Evolutionary conservation across 352 stramenopile species (phyloP), one percentile per base, ranked within the genome.

Genomic region (Blastocystis sp.): DNA sequence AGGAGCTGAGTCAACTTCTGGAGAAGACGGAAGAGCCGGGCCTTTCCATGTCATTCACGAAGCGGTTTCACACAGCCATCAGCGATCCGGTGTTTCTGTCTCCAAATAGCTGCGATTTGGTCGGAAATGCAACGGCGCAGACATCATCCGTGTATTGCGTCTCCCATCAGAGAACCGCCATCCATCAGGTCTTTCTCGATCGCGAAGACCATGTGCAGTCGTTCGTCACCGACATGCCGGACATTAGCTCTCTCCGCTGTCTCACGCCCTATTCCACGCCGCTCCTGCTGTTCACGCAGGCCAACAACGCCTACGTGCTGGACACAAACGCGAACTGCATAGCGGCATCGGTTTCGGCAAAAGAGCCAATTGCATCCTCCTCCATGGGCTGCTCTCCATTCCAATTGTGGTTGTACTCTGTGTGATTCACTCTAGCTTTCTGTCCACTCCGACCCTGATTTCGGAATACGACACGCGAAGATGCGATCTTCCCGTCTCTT

Each of bases 401-500:
- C 43, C 71, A 65, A 52, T 67, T 81, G 71, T 81, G 21, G 11
- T 45, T 53, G n/a, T 38, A 52, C 48, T 10, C 11, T 38, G 21
- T 60, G 5, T 2, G 17, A 28, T 7, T 81, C n/a, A 65, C 43
- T 81, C 5, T 40, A 81, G 71, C 45, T 81, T 67, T 81, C 17
- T 38, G 28, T n/a, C 43, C 7, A 40, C 19, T 23, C 66, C 71
- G 10, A 64, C 38, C 11, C 28, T 21, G n/a, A 40, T 81, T 45
- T 21, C 43, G 10, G 71, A 62, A n/a, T 65, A 34, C 43, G 71
- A 81, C 53, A 45, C 21, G 10, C 38, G 71, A 53, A n/a, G 28
- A 4, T 71, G 34, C 48, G 28, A 34, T 71, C 43, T 21, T 38
- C 64, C 14, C 19, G 40, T 71, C 48, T 38, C 14, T 11, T 52